These are phyloP conservation scores for Panicum hallii DNA, from an alignment of 202 grass and related monocot species.

Conservation along the genomic window DNA sequence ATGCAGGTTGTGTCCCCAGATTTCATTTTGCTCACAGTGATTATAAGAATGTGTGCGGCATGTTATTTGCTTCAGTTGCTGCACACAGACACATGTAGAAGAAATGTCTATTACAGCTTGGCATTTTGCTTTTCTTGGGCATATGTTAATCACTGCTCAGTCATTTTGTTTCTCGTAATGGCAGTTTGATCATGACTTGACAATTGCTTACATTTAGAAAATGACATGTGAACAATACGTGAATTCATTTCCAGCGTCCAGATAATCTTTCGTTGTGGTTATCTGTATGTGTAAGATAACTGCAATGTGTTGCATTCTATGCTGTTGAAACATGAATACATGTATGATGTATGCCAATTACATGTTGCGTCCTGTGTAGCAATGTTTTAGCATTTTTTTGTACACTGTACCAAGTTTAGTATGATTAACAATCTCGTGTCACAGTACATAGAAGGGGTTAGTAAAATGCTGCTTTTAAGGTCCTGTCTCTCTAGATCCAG, in stretches of 20 bases:
- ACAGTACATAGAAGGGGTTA: no score
- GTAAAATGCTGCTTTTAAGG: no score
- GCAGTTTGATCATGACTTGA: constrained; percentile 11
- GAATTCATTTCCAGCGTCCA: background rate
- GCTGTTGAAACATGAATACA: background rate
- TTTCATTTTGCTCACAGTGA: constrained; percentile 24
- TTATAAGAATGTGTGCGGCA: constrained; percentile 38
- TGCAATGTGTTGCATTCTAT: background rate
- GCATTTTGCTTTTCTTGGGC: constrained; percentile 25
- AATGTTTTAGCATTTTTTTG: no score
- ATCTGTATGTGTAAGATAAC: background rate
- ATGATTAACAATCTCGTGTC: no score
- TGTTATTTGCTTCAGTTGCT: constrained; percentile 33
- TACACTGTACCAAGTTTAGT: no score
- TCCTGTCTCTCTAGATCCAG: no score
- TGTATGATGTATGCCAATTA: background rate
- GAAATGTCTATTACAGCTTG: constrained; percentile 29
- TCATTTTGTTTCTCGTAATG: constrained; percentile 6
- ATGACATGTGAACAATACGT: constrained; percentile 24
- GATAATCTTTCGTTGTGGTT: background rate
- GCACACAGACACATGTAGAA: background rate
- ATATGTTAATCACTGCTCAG: background rate
- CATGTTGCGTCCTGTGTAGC: no score
- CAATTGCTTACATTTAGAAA: constrained; percentile 36
- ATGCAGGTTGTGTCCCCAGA: constrained; percentile 43